A percentile compares a stretch with the other conserved stretches of the same genome.
Conservation (phyloP, 2,329 filamentous ascomycete genomes). For the Zymoseptoria ardabiliae region DNA sequence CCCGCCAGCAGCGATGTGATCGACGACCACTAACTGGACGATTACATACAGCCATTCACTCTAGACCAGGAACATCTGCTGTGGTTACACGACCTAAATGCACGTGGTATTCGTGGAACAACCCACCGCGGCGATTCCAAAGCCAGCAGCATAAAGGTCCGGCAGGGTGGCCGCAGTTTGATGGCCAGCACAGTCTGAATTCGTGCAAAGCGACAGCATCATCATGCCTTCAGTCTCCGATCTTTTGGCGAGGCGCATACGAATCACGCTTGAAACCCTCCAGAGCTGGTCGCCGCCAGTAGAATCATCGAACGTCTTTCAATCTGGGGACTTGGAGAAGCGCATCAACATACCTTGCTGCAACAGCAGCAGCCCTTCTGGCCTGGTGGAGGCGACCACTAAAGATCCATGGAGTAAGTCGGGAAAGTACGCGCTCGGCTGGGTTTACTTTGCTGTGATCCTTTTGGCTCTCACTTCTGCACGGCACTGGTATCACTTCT, state of each 20-base stretch:
- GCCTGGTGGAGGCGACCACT: constrained; percentile 48
- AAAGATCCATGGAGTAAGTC: constrained; percentile 73
- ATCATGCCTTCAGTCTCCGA: constrained; percentile 26
- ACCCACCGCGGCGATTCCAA: neutral
- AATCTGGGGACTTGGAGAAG: constrained; percentile 19
- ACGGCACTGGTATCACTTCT: constrained; percentile 76
- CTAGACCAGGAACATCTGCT: neutral
- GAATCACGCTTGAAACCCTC: constrained; percentile 18
- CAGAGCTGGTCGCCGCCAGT: constrained; percentile 2
- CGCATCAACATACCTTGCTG: constrained; percentile 51
- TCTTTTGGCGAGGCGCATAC: constrained; percentile 23
- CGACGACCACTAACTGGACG: neutral
- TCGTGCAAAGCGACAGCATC: neutral
- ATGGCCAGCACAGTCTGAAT: neutral
- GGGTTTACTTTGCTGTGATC: constrained; percentile 78
- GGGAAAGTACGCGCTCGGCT: constrained; percentile 78
- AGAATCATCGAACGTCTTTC: constrained; percentile 5
- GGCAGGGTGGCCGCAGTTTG: neutral
- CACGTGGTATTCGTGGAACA: neutral
- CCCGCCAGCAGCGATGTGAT: neutral
- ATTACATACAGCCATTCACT: neutral
- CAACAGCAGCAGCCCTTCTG: constrained; percentile 49
- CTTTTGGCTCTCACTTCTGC: constrained; percentile 60
- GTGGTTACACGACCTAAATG: neutral
- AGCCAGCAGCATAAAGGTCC: neutral